These are phyloP conservation scores for Mycena crocata DNA, from an alignment of 768 basidiomycete genomes.

Conservation along the genomic window DNA sequence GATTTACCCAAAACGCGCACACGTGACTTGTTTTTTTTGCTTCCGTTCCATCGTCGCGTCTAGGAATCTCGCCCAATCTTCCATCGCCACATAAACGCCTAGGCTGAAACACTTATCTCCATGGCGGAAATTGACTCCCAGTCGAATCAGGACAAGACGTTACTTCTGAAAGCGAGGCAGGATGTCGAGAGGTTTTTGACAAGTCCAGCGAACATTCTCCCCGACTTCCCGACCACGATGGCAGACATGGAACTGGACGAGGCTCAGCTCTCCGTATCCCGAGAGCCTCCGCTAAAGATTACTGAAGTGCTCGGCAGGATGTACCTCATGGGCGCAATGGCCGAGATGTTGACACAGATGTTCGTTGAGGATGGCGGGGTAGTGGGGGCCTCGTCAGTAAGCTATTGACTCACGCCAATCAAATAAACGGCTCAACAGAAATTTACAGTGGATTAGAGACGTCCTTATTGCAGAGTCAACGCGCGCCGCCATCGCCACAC, in stretches of 20 bases:
- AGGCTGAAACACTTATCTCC: not conserved
- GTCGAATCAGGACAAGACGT: not conserved
- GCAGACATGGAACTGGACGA: not conserved
- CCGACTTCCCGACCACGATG: slow-evolving; percentile 4
- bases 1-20: not conserved
- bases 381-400: not conserved
- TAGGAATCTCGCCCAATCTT: not conserved
- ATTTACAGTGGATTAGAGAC: slow-evolving; percentile 1
- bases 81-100: not conserved
- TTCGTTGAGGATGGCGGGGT: slow-evolving; percentile 1
- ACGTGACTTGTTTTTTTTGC: not conserved
- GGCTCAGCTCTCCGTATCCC: too few relatives aligned
- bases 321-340: slow-evolving; percentile 1
- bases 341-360: slow-evolving; percentile 1
- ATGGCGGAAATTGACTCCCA: too few relatives aligned
- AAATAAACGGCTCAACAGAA: not conserved
- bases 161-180: not conserved
- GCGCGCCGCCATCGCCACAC: slow-evolving; percentile 1
- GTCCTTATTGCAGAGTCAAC: not conserved
- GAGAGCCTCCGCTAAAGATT: not conserved
- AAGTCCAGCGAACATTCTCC: not conserved
- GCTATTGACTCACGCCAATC: not conserved
- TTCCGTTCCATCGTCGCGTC: not conserved
- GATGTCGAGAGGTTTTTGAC: not conserved
- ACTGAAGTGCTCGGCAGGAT: not conserved